phyloP scores from a whole-genome alignment of 805 yeast genomes.

The Alloascoidea hylecoeti region DNA sequence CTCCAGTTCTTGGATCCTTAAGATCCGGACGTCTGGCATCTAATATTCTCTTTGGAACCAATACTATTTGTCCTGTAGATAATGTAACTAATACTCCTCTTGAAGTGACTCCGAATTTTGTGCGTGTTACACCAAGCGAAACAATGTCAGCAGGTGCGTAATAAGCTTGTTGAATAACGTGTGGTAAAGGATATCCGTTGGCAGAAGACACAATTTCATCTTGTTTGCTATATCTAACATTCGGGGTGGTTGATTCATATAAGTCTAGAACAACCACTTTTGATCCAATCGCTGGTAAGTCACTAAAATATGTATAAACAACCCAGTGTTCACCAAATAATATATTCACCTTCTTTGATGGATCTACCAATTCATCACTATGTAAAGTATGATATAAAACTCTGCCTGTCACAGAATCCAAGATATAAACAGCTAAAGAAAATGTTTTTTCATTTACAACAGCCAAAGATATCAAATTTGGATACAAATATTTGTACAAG shows the following conservation, averaged over 20 bases:
- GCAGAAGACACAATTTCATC: conserved; percentile 20
- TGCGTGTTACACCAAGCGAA: conserved; percentile 35
- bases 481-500: conserved; percentile 72
- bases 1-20: conserved; percentile 29
- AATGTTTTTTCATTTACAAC: conserved; percentile 18
- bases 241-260: conserved; percentile 50
- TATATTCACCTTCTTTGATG: conserved; percentile 30
- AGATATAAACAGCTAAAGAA: conserved; percentile 30
- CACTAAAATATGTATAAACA: conserved; percentile 47
- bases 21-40: conserved; percentile 59
- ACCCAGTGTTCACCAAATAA: conserved; percentile 78
- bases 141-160: conserved; percentile 45
- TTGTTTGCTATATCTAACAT: conserved; percentile 20
- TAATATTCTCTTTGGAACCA: conserved; percentile 55
- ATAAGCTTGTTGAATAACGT: conserved; percentile 39
- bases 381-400: conserved; percentile 30
- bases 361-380: conserved; percentile 23
- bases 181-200: conserved; percentile 25
- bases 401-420: conserved; percentile 64
- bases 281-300: conserved; percentile 29
- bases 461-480: conserved; percentile 44
- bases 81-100: conserved; percentile 51
- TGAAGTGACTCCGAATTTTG: conserved; percentile 53
- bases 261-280: conserved; percentile 64
- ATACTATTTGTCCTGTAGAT: conserved; percentile 44